Base-by-base conservation (phyloP, 2,329 filamentous ascomycete species). In the Hymenoscyphus fructigenus region DNA sequence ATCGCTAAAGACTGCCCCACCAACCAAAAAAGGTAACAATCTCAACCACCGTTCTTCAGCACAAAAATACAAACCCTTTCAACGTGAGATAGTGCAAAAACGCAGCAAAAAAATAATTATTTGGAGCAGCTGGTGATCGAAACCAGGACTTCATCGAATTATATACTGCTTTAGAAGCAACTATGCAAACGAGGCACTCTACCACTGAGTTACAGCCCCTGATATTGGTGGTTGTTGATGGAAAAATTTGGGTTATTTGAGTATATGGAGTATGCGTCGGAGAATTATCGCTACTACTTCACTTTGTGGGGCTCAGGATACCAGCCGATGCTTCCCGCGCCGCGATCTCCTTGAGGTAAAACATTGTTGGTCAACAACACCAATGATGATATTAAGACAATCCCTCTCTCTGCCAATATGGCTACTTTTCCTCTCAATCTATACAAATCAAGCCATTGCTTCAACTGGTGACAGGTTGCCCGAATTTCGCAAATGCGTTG, bases 401-500 rank as follows among this genome's bases (percentile, higher is more conserved):
- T 6, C n/a, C 17, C 47, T 26, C 53, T 32, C 36, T 62, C 26
- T 60, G 65, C 63, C 61, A 29, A 44, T 61, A 61, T 58, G 63
- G 62, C 59, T 67, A 56, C 17, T 66, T 50, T 47, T 60, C 38
- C 23, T 68, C 34, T 64, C 26, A 41, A 53, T 70, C 1, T 59
- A 85, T 67, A 76, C 78, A 36, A 73, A 71, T 60, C 76, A 78
- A n/a, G 82, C 81, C 17, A 78, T 82, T 62, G 95, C 93, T 32
- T 97, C 93, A 4, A 73, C 88, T 59, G 95, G 95, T 69, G 95
- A 99, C 78, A 85, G 87, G 63, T 82, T 97, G 66, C 92, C 92
- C 20, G 93, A 96, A 74, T 99, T 99, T 77, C 85, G 84, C 75
- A 83, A 93, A 77, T 99, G 95, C 76, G 86, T 98, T 61, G 80